Conservation (phyloP, 2,329 filamentous ascomycete genomes). For the Juglanconis oblonga region DNA sequence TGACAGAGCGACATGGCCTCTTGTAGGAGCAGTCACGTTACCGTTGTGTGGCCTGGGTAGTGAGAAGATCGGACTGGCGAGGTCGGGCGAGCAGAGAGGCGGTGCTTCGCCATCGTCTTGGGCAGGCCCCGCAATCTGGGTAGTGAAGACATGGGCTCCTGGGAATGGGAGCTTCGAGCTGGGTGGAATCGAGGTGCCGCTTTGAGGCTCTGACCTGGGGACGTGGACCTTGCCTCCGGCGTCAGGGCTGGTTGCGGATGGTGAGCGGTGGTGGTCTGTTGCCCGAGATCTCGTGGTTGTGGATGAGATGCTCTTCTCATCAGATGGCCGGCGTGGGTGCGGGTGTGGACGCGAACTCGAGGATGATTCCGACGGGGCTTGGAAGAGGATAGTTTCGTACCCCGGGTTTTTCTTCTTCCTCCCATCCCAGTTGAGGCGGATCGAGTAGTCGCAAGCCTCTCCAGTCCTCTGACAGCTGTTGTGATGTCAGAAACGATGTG, state of each 20-base stretch:
- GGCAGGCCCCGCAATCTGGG: neutral
- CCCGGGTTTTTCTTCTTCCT: constrained; percentile 58
- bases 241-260: constrained; percentile 1
- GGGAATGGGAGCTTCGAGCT: constrained; percentile 2
- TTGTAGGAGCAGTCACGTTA: neutral
- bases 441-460: constrained; percentile 76
- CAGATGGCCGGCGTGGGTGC: constrained; percentile 9
- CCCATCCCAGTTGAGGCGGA: constrained; percentile 78
- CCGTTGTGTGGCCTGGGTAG: constrained; percentile 2
- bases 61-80: constrained; percentile 4
- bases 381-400: constrained; percentile 28
- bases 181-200: neutral
- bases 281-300: constrained; percentile 3
- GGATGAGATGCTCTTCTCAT: constrained; percentile 25
- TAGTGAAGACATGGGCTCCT: constrained; percentile 1
- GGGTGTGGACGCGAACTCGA: constrained; percentile 13
- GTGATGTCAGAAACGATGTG: neutral
- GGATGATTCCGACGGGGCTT: constrained; percentile 21
- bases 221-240: neutral
- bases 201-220: constrained; percentile 1
- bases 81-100: constrained; percentile 5
- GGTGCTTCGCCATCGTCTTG: neutral
- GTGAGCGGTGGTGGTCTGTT: constrained; percentile 7
- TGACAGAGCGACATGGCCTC: neutral
- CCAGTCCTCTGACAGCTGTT: constrained; percentile 63